Evolutionary conservation across 129 eudicot species (phyloP), one percentile per base, ranked within the genome.

Genomic region (Glebionis coronaria): DNA sequence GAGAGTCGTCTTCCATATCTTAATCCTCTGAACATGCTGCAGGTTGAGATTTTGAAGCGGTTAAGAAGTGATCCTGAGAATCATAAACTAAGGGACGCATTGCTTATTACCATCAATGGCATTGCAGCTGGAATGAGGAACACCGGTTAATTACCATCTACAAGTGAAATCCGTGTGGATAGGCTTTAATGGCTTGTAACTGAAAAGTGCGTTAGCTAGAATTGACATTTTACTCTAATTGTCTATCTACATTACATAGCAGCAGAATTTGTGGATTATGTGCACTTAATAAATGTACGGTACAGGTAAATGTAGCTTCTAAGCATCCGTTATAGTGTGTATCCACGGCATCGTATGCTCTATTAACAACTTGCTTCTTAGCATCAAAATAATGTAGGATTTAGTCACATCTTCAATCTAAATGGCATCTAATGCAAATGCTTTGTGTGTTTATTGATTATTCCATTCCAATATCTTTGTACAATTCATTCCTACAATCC

Each of bases 41-140:
- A 91, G 75, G 95, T 91, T 63, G 98, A 91, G 87, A 88, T 91
- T 16, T 67, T 91, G 86, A 91, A 73, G 83, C 85, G 95, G 85
- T 54, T 91, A 85, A 88, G 98, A 73, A 62, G 78, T 4, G 98
- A 91, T 56, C 77, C 84, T 6, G 91, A 88, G 58, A 88, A 88
- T 70, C 62, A 63, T 51, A 84, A 80, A 56, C 91, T 88, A 42
- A 57, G 96, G 72, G 98, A 92, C 74, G 96, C 96, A 13, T 68
- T 92, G 87, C 89, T 88, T 58, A 86, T 92, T 16, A 92, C 98
- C 9, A 86, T 92, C 5, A 92, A 92, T 38, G 98, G 98, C 53
- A 92, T 92, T 65, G 96, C 96, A 73, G 95, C 98, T 67, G 96
- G 98, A 35, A 92, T 92, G 96, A 86, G 95, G 76, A 92, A 92